phyloP scores from a whole-genome alignment of 495 filamentous ascomycete species.

The Lasiosphaeria ovina region DNA sequence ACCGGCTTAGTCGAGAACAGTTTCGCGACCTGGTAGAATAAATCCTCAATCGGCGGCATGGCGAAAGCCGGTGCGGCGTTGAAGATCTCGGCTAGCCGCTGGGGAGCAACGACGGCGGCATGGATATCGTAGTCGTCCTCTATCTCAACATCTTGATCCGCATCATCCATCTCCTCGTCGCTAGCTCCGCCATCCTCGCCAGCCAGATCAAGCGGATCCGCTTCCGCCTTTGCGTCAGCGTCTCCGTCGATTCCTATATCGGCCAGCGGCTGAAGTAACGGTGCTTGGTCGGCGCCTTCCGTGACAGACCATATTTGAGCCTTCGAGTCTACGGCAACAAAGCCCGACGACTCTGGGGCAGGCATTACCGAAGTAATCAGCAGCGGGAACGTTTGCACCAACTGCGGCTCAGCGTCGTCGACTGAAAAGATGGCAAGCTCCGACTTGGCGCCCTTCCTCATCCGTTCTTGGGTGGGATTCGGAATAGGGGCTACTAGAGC shows the following conservation, averaged over 20 bases:
- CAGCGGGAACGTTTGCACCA: conserved; percentile 45
- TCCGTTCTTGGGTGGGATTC: conserved; percentile 21
- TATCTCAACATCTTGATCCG: conserved; percentile 35
- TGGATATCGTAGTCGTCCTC: conserved; percentile 39
- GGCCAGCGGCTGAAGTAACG: conserved; percentile 48
- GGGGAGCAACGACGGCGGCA: conserved; percentile 56
- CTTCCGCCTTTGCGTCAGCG: conserved; percentile 27
- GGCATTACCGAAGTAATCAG: conserved; percentile 56
- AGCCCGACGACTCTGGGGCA: conserved; percentile 54
- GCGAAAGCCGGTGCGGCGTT: conserved; percentile 70
- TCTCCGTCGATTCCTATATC: conserved; percentile 45
- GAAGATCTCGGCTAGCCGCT: conserved; percentile 71
- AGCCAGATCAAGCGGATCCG: conserved; percentile 21
- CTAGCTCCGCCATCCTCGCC: conserved; percentile 49
- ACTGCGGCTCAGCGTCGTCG: conserved; percentile 45
- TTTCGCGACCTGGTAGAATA: conserved; percentile 72
- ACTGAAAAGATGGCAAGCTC: conserved; percentile 59
- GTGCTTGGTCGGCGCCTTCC: conserved; percentile 47
- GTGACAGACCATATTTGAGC: conserved; percentile 56
- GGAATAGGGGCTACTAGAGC: conserved; percentile 52
- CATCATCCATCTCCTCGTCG: conserved; percentile 42
- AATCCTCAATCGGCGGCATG: conserved; percentile 70
- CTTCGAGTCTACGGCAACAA: conserved; percentile 57
- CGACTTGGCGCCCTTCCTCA: conserved; percentile 34
- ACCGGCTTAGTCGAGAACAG: conserved; percentile 53